A percentile compares a stretch with the other conserved stretches of the same genome.
phyloP scores from a whole-genome alignment of 148 eudicot species.

The Arbutus unedo region DNA sequence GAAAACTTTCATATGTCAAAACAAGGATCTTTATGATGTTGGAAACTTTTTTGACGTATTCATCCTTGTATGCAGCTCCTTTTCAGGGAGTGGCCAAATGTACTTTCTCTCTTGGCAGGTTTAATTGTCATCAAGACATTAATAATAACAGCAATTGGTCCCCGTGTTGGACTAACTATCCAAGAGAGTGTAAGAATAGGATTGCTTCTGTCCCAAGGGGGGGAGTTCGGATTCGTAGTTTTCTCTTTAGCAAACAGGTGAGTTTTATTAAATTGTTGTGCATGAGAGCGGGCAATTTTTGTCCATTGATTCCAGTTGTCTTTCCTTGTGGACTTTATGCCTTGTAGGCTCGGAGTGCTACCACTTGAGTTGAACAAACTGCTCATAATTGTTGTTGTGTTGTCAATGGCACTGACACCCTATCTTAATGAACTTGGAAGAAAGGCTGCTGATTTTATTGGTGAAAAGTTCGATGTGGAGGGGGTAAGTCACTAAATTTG shows the following conservation, averaged over 20 bases:
- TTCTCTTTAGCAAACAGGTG: slow-evolving; percentile 92
- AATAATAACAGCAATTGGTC: slow-evolving; percentile 88
- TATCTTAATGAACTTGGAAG: slow-evolving; percentile 85
- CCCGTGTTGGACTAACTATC: slow-evolving; percentile 86
- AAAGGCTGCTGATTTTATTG: slow-evolving; percentile 76
- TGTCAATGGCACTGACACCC: slow-evolving; percentile 96
- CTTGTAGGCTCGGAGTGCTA: slow-evolving; percentile 87
- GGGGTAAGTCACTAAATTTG: slow-evolving; percentile 42
- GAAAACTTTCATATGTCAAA: background rate
- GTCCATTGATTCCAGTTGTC: background rate
- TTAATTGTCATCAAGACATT: slow-evolving; percentile 84
- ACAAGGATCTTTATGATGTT: background rate
- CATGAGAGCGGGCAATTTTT: background rate
- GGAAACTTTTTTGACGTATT: background rate
- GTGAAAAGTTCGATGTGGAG: slow-evolving; percentile 54
- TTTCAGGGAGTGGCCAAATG: slow-evolving; percentile 93
- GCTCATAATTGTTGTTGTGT: slow-evolving; percentile 93
- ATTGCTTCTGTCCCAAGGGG: slow-evolving; percentile 94
- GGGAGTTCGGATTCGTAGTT: slow-evolving; percentile 96
- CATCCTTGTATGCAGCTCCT: slow-evolving; percentile 57
- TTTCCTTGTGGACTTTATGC: slow-evolving; percentile 14
- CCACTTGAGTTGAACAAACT: slow-evolving; percentile 98
- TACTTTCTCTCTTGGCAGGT: slow-evolving; percentile 80
- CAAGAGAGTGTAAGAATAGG: slow-evolving; percentile 93
- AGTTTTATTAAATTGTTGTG: slow-evolving; percentile 19